Conservation (phyloP, 495 filamentous ascomycete genomes). For the Xeromyces bisporus region DNA sequence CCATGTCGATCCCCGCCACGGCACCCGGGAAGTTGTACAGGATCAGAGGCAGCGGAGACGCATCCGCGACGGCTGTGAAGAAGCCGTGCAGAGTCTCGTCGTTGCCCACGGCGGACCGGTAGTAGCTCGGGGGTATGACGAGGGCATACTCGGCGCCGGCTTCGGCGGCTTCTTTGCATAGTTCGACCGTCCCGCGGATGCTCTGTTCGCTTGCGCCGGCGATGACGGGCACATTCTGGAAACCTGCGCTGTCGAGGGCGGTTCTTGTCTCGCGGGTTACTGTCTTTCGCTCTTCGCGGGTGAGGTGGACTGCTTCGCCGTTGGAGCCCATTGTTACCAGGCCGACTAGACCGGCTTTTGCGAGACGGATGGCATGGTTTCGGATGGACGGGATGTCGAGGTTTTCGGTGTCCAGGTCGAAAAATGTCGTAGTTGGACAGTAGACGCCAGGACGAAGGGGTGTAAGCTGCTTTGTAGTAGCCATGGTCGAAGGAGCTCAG, state of each 20-base stretch:
- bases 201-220: constrained; percentile 65
- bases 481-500: constrained; percentile 7
- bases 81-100: constrained; percentile 62
- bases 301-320: constrained; percentile 74
- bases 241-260: constrained; percentile 67
- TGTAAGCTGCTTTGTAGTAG: constrained; percentile 18
- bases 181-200: constrained; percentile 57
- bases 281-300: constrained; percentile 52
- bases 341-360: constrained; percentile 61
- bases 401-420: constrained; percentile 64
- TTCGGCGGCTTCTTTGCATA: constrained; percentile 48
- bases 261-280: constrained; percentile 67
- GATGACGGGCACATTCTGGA: constrained; percentile 59
- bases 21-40: constrained; percentile 88
- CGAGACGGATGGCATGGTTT: constrained; percentile 66
- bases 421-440: constrained; percentile 83
- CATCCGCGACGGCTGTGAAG: constrained; percentile 61
- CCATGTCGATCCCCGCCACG: constrained; percentile 84
- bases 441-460: constrained; percentile 75
- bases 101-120: constrained; percentile 54
- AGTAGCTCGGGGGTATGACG: constrained; percentile 69
- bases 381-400: constrained; percentile 66
- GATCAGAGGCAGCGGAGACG: constrained; percentile 58
- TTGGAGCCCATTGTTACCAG: constrained; percentile 84
- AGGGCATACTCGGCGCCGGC: constrained; percentile 67